Conservation (phyloP, 2,329 filamentous ascomycete species). For the Leptographium wingfieldii region DNA sequence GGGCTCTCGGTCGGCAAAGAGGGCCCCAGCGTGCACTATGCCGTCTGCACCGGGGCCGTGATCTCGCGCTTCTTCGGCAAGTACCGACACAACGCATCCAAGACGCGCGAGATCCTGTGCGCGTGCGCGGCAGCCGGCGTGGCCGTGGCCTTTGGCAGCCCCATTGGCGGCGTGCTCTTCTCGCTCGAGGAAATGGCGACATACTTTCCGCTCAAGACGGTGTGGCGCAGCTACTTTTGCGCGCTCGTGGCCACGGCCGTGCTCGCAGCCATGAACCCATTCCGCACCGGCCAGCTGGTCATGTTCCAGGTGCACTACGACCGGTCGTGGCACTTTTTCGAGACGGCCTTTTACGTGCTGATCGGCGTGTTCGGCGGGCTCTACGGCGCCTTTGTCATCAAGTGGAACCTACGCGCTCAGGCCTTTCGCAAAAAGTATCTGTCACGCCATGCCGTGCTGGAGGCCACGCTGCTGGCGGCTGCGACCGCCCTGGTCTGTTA, state of each 20-base stretch:
- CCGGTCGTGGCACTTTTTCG: conserved; percentile 95
- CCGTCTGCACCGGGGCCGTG: conserved; percentile 93
- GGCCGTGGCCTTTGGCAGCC: conserved; percentile 91
- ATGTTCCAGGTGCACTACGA: conserved; percentile 99
- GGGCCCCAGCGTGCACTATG: conserved; percentile 97
- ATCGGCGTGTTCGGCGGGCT: conserved; percentile 88
- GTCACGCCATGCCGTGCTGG: conserved; percentile 67
- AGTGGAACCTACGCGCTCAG: conserved; percentile 87
- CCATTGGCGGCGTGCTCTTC: conserved; percentile 92
- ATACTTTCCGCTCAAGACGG: conserved; percentile 90
- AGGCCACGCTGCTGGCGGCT: conserved; percentile 72
- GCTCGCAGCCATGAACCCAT: conserved; percentile 91
- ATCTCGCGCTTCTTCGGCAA: conserved; percentile 88
- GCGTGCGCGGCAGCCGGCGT: conserved; percentile 92
- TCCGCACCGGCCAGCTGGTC: conserved; percentile 90
- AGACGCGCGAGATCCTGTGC: conserved; percentile 88
- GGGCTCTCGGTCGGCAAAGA: conserved; percentile 94
- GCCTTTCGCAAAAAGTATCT: conserved; percentile 92
- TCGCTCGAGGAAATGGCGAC: conserved; percentile 96
- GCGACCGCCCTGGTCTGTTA: conserved; percentile 89
- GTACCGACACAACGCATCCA: conserved; percentile 81
- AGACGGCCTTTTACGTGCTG: conserved; percentile 81
- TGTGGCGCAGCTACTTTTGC: conserved; percentile 98
- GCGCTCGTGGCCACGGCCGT: conserved; percentile 89
- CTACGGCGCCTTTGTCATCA: conserved; percentile 94